Evolutionary conservation across 106 monocot genomes (phyloP), one percentile per base, ranked within the genome.

Genomic region (Platanthera guangdongensis): DNA sequence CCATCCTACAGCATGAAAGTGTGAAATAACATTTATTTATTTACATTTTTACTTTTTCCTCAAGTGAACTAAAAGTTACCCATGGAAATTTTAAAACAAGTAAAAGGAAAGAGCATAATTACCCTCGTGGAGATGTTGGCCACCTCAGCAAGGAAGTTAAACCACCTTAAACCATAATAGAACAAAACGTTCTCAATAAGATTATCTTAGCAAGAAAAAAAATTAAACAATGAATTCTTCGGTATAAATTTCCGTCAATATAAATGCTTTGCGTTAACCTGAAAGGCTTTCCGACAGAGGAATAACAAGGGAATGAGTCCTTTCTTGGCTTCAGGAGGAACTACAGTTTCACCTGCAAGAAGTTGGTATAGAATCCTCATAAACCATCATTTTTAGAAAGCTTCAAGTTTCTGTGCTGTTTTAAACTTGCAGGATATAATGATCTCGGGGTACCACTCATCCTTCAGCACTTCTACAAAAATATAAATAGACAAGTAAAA

Each of bases 111-210:
- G 74, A 3, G 47, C 21, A 62, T 21, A 80, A 80, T 67, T 97
- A 94, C 97, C 85, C 91, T 76, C 86, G 71, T 54, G 97, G 97
- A 86, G 97, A 77, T 51, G 94, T 97, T 80, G 97, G 94, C 97
- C 94, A 97, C 77, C 94, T 87, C 47, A 97, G 82, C 72, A 97
- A 82, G 50, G 94, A 94, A 82, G 94, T 97, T 28, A 91, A 84
- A 81, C 77, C 74, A 80, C 97, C 97, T 97, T 52, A 48, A 74
- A 82, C 69, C 59, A 77, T 81, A 52, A 32, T 71, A 47, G 18
- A 71, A 71, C 47, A 47, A 71, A 71, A 7, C 13, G 47, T 15
- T 16, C 15, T 71, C 70, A 16, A 9, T 68, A 15, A 72, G 50
- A 72, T 71, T 15, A 48, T 8, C 16, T 71, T 71, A 71, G 7